A percentile compares a stretch with the other conserved stretches of the same genome.
These are phyloP conservation scores for Scheffersomyces amazonensis DNA, from an alignment of 805 yeast species.

Conservation along the genomic window DNA sequence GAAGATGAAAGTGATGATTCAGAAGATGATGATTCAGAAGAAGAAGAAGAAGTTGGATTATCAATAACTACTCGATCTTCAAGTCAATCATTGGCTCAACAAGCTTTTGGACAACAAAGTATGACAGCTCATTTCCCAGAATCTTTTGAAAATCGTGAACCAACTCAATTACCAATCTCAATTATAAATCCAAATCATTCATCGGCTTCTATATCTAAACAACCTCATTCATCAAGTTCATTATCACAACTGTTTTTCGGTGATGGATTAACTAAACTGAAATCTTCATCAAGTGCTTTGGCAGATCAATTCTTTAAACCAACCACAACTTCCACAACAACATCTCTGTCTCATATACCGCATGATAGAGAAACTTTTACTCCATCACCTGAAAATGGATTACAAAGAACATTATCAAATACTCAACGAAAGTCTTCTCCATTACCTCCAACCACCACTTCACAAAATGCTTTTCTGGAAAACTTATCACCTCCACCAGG, in stretches of 20 bases:
- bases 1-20: conserved; percentile 6
- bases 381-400: conserved; percentile 6
- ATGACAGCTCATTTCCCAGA: conserved; percentile 21
- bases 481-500: conserved; percentile 21
- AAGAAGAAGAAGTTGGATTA: conserved; percentile 31
- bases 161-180: conserved; percentile 22
- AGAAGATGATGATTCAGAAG: conserved; percentile 26
- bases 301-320: conserved; percentile 18
- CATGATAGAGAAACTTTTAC: neutral
- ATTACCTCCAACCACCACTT: conserved; percentile 40
- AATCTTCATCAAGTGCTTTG: conserved; percentile 11
- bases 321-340: neutral
- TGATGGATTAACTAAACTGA: conserved; percentile 6
- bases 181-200: conserved; percentile 34
- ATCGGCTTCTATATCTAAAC: conserved; percentile 33
- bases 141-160: conserved; percentile 16
- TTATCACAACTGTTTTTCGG: conserved; percentile 39
- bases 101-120: conserved; percentile 21
- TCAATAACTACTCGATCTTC: conserved; percentile 37
- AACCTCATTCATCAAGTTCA: conserved; percentile 39
- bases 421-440: conserved; percentile 36
- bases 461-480: conserved; percentile 41
- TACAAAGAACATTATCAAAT: conserved; percentile 5
- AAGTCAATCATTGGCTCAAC: conserved; percentile 43
- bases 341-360: neutral